Evolutionary conservation across 495 filamentous ascomycete genomes (phyloP).

Genomic region (Neurospora intermedia): DNA sequence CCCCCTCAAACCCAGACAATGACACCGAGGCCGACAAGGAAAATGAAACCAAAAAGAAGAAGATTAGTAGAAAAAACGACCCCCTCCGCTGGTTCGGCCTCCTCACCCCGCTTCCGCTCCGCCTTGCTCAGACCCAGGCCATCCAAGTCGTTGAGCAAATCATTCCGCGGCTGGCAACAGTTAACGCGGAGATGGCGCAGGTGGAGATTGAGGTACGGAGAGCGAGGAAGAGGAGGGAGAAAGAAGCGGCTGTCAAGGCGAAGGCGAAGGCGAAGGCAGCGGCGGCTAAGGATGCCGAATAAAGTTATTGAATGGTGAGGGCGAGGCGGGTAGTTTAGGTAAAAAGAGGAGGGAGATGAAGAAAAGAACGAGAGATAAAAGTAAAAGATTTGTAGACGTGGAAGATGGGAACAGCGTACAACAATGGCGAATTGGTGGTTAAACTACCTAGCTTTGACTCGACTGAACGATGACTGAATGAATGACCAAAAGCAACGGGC

Average conservation of each 20-base stretch:
- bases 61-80: conserved; percentile 31
- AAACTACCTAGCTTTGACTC: neutral
- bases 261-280: neutral
- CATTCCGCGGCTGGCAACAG: conserved; percentile 33
- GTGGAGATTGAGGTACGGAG: conserved; percentile 42
- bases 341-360: neutral
- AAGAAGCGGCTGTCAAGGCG: conserved; percentile 23
- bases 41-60: neutral
- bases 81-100: conserved; percentile 65
- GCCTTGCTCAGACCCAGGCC: conserved; percentile 44
- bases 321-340: neutral
- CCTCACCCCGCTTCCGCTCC: conserved; percentile 48
- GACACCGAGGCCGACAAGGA: neutral
- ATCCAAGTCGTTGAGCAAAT: conserved; percentile 33
- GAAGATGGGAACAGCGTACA: neutral
- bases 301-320: too few species aligned
- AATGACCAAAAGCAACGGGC: neutral
- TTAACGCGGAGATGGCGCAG: conserved; percentile 35
- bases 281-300: too few species aligned
- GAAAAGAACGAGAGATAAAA: neutral
- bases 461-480: neutral
- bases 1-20: neutral
- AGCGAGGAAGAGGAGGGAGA: conserved; percentile 38
- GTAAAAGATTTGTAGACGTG: neutral
- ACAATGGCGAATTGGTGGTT: neutral